phyloP scores from a whole-genome alignment of 2,329 filamentous ascomycete genomes.

The Huntiella bhutanensis region DNA sequence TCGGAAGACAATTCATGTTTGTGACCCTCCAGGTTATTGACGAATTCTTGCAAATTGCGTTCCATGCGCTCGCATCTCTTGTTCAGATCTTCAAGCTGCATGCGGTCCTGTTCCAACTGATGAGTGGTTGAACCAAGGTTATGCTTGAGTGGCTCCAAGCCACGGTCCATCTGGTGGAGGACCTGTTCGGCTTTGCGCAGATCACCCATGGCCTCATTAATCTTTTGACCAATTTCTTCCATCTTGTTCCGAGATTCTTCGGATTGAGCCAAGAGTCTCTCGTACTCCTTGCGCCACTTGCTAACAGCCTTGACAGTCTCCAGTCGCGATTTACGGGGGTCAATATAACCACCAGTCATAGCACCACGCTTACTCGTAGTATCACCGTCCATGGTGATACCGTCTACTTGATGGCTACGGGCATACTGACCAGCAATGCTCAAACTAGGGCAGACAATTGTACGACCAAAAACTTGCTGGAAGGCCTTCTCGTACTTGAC shows the following conservation, averaged over 20 bases:
- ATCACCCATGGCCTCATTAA: constrained; percentile 70
- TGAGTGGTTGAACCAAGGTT: constrained; percentile 60
- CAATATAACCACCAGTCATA: constrained; percentile 85
- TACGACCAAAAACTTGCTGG: constrained; percentile 86
- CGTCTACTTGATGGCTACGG: constrained; percentile 75
- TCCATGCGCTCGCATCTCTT: constrained; percentile 49
- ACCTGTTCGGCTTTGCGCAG: constrained; percentile 67
- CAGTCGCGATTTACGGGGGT: constrained; percentile 69
- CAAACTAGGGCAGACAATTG: constrained; percentile 81
- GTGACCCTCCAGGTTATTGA: constrained; percentile 56
- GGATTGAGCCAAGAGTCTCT: constrained; percentile 44
- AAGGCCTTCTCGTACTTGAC: constrained; percentile 65
- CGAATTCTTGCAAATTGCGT: constrained; percentile 54
- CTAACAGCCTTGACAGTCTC: constrained; percentile 61
- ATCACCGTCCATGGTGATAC: constrained; percentile 88
- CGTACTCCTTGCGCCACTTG: constrained; percentile 56
- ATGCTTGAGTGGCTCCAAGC: constrained; percentile 60
- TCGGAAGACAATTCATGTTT: constrained; percentile 66
- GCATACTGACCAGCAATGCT: constrained; percentile 79
- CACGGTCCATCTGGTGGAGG: constrained; percentile 57
- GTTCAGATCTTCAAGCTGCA: constrained; percentile 52
- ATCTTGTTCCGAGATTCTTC: constrained; percentile 49
- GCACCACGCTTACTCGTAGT: constrained; percentile 89
- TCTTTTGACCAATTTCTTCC: constrained; percentile 68
- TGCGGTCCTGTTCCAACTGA: constrained; percentile 53